These are phyloP conservation scores for Daedalea quercina DNA, from an alignment of 768 basidiomycete genomes.

Conservation along the genomic window DNA sequence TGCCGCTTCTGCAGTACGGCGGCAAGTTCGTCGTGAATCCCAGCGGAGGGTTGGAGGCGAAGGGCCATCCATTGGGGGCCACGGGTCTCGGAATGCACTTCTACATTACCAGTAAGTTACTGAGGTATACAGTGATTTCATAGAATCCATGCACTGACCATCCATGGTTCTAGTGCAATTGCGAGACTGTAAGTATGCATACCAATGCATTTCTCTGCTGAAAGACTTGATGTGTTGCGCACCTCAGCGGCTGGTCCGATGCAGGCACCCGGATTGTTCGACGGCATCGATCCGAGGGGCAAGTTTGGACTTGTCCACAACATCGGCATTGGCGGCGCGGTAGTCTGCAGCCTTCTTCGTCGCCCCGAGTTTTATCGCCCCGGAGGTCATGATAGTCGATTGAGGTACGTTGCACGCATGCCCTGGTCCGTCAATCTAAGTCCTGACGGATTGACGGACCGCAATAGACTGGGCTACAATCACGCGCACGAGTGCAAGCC, in stretches of 20 bases:
- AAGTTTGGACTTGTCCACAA: constrained; percentile 83
- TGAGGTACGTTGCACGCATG: constrained; percentile 36
- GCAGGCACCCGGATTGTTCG: constrained; percentile 71
- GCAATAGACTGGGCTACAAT: constrained; percentile 81
- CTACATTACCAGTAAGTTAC: constrained; percentile 64
- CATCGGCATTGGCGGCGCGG: constrained; percentile 76
- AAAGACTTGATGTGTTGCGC: neutral
- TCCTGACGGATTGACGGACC: neutral
- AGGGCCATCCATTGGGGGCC: constrained; percentile 81
- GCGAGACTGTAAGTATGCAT: constrained; percentile 44
- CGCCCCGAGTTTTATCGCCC: constrained; percentile 71
- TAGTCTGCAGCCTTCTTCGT: constrained; percentile 67
- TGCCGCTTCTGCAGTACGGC: constrained; percentile 46
- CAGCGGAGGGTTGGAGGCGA: constrained; percentile 82
- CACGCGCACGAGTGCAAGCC: constrained; percentile 64
- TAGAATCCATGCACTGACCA: too few species aligned
- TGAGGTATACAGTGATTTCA: neutral
- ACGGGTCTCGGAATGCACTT: constrained; percentile 86
- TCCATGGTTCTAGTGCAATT: constrained; percentile 58
- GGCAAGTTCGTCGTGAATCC: constrained; percentile 84
- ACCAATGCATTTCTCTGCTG: neutral
- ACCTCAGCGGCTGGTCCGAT: constrained; percentile 72
- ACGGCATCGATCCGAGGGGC: constrained; percentile 53
- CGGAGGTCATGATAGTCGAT: constrained; percentile 61
- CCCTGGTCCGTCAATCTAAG: too few species aligned